A percentile compares a stretch with the other conserved stretches of the same genome.
phyloP scores from a whole-genome alignment of 2,329 filamentous ascomycete species.

The Magnaporthiopsis incrustans region DNA sequence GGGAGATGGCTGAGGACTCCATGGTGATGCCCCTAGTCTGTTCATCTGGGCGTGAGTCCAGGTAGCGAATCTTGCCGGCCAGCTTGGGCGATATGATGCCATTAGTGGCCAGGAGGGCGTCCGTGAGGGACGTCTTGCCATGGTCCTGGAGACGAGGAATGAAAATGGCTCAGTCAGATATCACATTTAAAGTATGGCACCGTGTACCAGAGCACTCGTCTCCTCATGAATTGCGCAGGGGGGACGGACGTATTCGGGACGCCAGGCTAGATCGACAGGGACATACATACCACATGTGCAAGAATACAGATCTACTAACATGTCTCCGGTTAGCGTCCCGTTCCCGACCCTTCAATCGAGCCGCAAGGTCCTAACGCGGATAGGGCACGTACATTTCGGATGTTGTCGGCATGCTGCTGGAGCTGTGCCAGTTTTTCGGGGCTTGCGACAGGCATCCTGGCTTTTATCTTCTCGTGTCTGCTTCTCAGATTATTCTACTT shows the following conservation, averaged over 20 bases:
- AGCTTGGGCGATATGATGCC: constrained; percentile 98
- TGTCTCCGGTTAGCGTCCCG: not conserved
- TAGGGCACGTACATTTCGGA: constrained; percentile 71
- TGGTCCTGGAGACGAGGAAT: constrained; percentile 51
- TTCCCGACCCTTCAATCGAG: not conserved
- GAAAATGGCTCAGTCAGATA: not conserved
- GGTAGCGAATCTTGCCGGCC: constrained; percentile 94
- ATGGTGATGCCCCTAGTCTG: constrained; percentile 97
- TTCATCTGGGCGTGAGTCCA: constrained; percentile 93
- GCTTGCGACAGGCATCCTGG: constrained; percentile 80
- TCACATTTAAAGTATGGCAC: not conserved
- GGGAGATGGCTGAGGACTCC: constrained; percentile 96
- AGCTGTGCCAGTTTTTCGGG: constrained; percentile 85
- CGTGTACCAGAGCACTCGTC: not conserved
- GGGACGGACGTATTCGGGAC: too few species aligned
- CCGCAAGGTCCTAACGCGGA: not conserved
- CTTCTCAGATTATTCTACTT: not conserved
- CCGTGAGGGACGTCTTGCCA: constrained; percentile 94
- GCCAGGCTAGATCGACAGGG: constrained; percentile 1
- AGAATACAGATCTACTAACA: constrained; percentile 70
- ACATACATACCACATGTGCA: constrained; percentile 61
- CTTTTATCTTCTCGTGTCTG: not conserved
- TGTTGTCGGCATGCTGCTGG: constrained; percentile 78
- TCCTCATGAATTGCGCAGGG: not conserved
- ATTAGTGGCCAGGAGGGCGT: constrained; percentile 94